Percentiles rank a stretch among this genome's conserved stretches.
These are phyloP conservation scores for Phalaenopsis aphrodite DNA, from an alignment of 106 monocot genomes.

Conservation along the genomic window DNA sequence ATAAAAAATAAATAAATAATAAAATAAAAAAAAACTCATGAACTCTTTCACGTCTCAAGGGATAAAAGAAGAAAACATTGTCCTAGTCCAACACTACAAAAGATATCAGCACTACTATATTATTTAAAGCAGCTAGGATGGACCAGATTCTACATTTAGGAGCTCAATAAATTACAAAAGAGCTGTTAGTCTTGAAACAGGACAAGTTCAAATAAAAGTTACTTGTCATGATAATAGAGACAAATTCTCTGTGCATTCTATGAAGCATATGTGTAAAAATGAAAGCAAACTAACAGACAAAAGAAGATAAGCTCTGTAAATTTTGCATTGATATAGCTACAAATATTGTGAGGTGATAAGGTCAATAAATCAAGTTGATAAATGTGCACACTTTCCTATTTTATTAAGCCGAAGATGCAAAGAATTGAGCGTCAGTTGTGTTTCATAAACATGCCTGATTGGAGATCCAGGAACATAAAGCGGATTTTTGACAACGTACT, in stretches of 20 bases:
- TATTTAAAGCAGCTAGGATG: background rate
- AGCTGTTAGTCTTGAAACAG: background rate
- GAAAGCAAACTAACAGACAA: background rate
- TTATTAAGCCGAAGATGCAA: background rate
- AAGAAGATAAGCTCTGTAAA: background rate
- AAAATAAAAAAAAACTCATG: background rate
- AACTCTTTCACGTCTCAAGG: background rate
- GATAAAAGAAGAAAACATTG: background rate
- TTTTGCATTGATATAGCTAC: background rate
- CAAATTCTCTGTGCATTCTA: background rate
- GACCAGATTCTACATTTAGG: background rate
- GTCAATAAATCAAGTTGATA: background rate
- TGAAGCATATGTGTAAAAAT: background rate
- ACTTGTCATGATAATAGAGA: background rate
- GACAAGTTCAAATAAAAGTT: background rate
- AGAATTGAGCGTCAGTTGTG: background rate
- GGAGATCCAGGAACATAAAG: conserved; percentile 73
- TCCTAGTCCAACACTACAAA: background rate
- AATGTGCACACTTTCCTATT: background rate
- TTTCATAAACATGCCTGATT: conserved; percentile 51
- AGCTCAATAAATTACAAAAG: background rate
- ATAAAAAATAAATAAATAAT: no score
- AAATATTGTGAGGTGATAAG: background rate
- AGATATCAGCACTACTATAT: background rate
- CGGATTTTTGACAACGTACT: conserved; percentile 94